Evolutionary conservation across 805 yeast species (phyloP).

Genomic region (Candida vaughaniae): DNA sequence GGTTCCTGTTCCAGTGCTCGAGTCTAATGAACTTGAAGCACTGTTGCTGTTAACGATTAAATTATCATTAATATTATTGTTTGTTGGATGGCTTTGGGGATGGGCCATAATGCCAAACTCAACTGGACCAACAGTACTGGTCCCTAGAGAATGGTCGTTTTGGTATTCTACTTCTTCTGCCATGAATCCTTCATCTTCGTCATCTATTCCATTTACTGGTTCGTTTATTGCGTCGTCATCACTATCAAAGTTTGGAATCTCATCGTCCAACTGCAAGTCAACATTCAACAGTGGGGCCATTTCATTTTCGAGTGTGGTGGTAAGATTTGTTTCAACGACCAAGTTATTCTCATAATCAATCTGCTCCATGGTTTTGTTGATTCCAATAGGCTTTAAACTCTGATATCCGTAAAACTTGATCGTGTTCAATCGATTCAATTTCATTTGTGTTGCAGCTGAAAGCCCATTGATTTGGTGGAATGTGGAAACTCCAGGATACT

Average conservation of each 20-base stretch:
- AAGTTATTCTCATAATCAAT: conserved; percentile 23
- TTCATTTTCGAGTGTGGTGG: conserved; percentile 25
- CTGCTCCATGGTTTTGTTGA: conserved; percentile 41
- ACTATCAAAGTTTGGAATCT: conserved; percentile 43
- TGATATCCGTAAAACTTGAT: conserved; percentile 35
- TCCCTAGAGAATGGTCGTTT: conserved; percentile 31
- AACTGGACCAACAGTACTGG: conserved; percentile 14
- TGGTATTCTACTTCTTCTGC: conserved; percentile 49
- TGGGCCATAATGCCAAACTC: too few species aligned
- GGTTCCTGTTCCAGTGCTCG: background rate
- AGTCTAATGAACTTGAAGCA: background rate
- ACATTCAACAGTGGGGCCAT: conserved; percentile 11
- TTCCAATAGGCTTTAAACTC: conserved; percentile 38
- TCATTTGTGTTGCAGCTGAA: conserved; percentile 18
- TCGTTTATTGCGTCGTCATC: conserved; percentile 16
- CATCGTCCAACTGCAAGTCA: conserved; percentile 45
- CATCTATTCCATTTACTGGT: conserved; percentile 8
- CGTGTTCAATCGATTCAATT: conserved; percentile 22
- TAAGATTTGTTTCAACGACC: conserved; percentile 17
- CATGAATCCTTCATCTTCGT: conserved; percentile 44
- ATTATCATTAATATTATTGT: background rate
- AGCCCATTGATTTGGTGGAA: conserved; percentile 5
- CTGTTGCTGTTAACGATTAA: background rate
- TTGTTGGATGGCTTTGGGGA: too few species aligned
- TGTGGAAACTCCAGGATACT: conserved; percentile 29